Conservation (phyloP, 208 protist species). For the Naegleria fowleri region DNA sequence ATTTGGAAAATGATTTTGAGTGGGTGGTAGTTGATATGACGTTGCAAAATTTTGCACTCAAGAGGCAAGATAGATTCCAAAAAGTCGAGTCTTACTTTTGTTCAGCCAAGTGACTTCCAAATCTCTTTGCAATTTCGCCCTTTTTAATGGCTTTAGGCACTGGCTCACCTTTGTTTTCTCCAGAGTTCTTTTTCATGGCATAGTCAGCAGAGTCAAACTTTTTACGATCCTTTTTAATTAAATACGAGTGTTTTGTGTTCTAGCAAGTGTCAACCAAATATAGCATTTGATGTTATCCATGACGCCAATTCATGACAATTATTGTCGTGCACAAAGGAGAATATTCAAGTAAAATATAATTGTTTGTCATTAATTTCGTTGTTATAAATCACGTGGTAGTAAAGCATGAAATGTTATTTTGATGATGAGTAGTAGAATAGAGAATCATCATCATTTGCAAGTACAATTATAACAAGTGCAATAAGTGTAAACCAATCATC, state of each 20-base stretch:
- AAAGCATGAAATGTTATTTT: neutral
- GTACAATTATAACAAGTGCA: too few relatives aligned
- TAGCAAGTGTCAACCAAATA: constrained; percentile 15
- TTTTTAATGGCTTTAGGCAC: neutral
- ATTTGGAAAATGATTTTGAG: too few relatives aligned
- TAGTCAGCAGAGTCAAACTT: constrained; percentile 33
- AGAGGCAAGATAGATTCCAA: too few relatives aligned
- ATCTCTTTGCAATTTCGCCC: neutral
- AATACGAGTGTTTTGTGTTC: constrained; percentile 4
- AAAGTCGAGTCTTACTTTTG: neutral
- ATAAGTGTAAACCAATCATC: too few relatives aligned
- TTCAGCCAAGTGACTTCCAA: constrained; percentile 28
- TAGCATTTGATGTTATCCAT: neutral
- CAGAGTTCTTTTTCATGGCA: constrained; percentile 22
- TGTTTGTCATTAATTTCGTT: neutral
- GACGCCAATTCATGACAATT: too few relatives aligned
- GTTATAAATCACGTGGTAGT: neutral
- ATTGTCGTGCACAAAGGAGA: too few relatives aligned
- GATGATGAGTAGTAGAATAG: too few relatives aligned
- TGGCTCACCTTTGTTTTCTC: constrained; percentile 27
- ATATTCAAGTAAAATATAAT: too few relatives aligned
- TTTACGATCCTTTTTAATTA: constrained; percentile 31
- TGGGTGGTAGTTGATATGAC: too few relatives aligned
- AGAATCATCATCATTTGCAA: neutral
- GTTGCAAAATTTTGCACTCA: too few relatives aligned